Evolutionary conservation across 805 yeast species (phyloP).

Genomic region (Komagataella mondaviorum): DNA sequence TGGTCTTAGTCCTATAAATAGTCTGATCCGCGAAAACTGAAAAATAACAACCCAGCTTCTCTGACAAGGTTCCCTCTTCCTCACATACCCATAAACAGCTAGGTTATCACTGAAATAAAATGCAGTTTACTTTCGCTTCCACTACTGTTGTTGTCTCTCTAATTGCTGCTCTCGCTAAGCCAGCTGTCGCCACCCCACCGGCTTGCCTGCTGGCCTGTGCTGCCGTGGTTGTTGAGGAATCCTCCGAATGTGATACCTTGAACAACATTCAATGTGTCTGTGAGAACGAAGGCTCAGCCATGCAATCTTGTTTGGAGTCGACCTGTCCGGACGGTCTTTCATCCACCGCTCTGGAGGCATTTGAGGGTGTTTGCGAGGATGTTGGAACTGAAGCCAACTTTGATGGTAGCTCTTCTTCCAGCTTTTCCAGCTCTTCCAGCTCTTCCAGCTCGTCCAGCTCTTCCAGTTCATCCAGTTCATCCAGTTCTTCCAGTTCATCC

Average conservation of each 20-base stretch:
- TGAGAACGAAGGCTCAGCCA: slow-evolving; percentile 32
- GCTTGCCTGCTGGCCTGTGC: slow-evolving; percentile 90
- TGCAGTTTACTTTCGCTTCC: background rate
- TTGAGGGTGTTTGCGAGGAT: slow-evolving; percentile 37
- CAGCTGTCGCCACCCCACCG: slow-evolving; percentile 59
- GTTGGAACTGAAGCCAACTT: slow-evolving; percentile 21
- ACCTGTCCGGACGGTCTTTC: slow-evolving; percentile 57
- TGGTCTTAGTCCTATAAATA: slow-evolving; percentile 1
- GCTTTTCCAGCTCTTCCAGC: slow-evolving; percentile 11
- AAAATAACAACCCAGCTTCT: slow-evolving; percentile 10
- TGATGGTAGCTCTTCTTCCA: slow-evolving; percentile 16
- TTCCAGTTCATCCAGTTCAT: slow-evolving; percentile 2
- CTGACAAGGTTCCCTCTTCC: background rate
- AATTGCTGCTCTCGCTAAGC: slow-evolving; percentile 12
- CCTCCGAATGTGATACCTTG: slow-evolving; percentile 42
- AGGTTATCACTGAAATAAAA: background rate
- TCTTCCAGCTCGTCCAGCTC: slow-evolving; percentile 14
- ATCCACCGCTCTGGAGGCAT: slow-evolving; percentile 44
- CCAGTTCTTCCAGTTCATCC: slow-evolving; percentile 10
- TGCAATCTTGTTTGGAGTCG: slow-evolving; percentile 49
- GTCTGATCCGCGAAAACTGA: slow-evolving; percentile 1
- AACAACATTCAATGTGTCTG: slow-evolving; percentile 62
- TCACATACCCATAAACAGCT: background rate
- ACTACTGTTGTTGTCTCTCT: slow-evolving; percentile 1
- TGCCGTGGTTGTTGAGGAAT: slow-evolving; percentile 43